These are phyloP conservation scores for Hanseniaspora singularis DNA, from an alignment of 805 yeast genomes.

Conservation along the genomic window DNA sequence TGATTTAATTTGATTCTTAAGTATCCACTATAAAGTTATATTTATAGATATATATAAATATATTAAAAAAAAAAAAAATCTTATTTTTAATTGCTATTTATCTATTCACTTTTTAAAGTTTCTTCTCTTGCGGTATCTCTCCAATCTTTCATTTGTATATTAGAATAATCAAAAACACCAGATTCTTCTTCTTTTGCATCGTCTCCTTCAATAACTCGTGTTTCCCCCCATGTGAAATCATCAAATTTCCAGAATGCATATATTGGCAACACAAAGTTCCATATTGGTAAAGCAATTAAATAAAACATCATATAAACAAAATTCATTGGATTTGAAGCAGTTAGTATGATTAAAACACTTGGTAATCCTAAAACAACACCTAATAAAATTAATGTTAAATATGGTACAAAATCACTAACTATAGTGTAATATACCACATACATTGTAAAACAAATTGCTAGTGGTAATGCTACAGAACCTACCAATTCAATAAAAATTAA, in stretches of 20 bases:
- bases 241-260: slow-evolving; percentile 93
- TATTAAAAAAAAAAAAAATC: slow-evolving; percentile 37
- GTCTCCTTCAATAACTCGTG: slow-evolving; percentile 50
- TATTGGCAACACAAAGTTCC: slow-evolving; percentile 80
- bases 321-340: slow-evolving; percentile 63
- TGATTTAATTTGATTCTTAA: slow-evolving; percentile 32
- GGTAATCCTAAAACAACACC: slow-evolving; percentile 77
- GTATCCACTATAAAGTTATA: slow-evolving; percentile 45
- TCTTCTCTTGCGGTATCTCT: slow-evolving; percentile 61
- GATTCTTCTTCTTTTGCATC: slow-evolving; percentile 1
- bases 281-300: slow-evolving; percentile 71
- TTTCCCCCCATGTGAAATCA: slow-evolving; percentile 94
- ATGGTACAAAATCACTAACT: slow-evolving; percentile 62
- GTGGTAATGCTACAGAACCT: slow-evolving; percentile 81
- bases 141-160: slow-evolving; percentile 88
- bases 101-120: background rate
- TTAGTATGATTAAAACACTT: slow-evolving; percentile 65
- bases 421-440: slow-evolving; percentile 67
- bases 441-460: slow-evolving; percentile 71
- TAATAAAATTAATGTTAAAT: slow-evolving; percentile 61
- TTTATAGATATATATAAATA: slow-evolving; percentile 42
- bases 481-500: slow-evolving; percentile 71
- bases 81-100: background rate
- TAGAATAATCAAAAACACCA: slow-evolving; percentile 85
- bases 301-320: slow-evolving; percentile 70